Percentiles rank a stretch among this genome's conserved stretches.
Conservation (phyloP, 768 basidiomycete genomes). For the Leccinum variicolor region DNA sequence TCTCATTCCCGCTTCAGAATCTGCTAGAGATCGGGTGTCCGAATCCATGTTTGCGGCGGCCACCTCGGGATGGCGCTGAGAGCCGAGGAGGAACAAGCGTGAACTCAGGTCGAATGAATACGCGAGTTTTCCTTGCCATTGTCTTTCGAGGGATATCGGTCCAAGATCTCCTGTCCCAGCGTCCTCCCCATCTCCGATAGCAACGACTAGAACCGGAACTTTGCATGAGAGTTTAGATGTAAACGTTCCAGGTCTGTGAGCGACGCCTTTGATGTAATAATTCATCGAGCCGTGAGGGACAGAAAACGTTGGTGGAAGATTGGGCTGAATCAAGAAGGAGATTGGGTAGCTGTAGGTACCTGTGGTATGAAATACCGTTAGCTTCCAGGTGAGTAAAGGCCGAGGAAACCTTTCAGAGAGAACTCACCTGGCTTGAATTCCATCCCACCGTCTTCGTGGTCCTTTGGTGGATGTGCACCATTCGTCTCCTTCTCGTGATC, state of each 20-base stretch:
- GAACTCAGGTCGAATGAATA: constrained; percentile 78
- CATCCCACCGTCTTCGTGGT: constrained; percentile 62
- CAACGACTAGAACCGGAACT: constrained; percentile 72
- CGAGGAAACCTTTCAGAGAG: not conserved
- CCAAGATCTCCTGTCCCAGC: constrained; percentile 49
- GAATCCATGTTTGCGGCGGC: not conserved
- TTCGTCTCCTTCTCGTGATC: constrained; percentile 13
- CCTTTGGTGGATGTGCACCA: constrained; percentile 33
- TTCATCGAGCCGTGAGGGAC: constrained; percentile 72
- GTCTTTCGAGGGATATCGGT: constrained; percentile 77
- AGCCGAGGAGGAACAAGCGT: constrained; percentile 82
- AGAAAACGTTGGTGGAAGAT: constrained; percentile 75
- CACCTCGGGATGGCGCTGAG: constrained; percentile 7
- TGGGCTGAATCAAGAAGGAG: constrained; percentile 80
- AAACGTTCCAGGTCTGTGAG: constrained; percentile 86
- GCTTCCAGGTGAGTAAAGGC: not conserved
- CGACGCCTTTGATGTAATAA: constrained; percentile 80
- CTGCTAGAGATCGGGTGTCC: not conserved
- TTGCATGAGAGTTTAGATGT: constrained; percentile 67
- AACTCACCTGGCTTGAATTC: constrained; percentile 83
- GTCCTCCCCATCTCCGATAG: constrained; percentile 80
- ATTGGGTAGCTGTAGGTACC: constrained; percentile 96
- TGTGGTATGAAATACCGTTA: constrained; percentile 24
- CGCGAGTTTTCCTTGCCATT: constrained; percentile 88
- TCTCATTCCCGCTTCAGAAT: constrained; percentile 4